phyloP scores from a whole-genome alignment of 345 rosid genomes.

The Populus simonii region DNA sequence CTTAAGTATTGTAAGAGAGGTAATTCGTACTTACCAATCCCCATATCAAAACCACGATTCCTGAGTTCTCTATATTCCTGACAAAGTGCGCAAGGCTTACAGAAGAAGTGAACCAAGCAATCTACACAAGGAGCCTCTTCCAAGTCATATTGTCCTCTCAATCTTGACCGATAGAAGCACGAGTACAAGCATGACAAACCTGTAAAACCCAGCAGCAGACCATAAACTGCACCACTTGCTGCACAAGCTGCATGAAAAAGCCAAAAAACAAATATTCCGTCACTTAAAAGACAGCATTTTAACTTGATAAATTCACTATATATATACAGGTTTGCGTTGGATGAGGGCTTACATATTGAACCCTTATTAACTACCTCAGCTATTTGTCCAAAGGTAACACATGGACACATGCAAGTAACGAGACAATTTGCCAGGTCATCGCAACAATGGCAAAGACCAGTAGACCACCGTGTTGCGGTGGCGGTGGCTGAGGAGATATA shows the following conservation, averaged over 20 bases:
- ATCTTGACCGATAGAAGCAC: constrained; percentile 38
- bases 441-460: constrained; percentile 49
- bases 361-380: constrained; percentile 46
- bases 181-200: constrained; percentile 42
- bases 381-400: constrained; percentile 50
- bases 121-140: constrained; percentile 47
- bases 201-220: constrained; percentile 28
- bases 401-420: constrained; percentile 42
- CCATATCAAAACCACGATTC: constrained; percentile 53
- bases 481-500: constrained; percentile 2
- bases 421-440: constrained; percentile 45
- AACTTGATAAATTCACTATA: not conserved
- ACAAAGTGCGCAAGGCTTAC: constrained; percentile 46
- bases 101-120: constrained; percentile 51
- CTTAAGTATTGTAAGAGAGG: not conserved
- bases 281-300: not conserved
- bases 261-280: not conserved
- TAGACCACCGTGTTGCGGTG: constrained; percentile 33
- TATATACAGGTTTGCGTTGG: not conserved
- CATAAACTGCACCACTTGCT: constrained; percentile 44
- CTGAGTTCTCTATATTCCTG: constrained; percentile 52
- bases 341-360: constrained; percentile 27
- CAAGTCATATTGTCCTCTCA: constrained; percentile 46
- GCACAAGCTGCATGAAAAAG: constrained; percentile 30
- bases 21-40: constrained; percentile 30